Percentiles rank a stretch among this genome's conserved stretches.
Conservation (phyloP, 1,284 basidiomycete species). For the Schizophyllum amplum region DNA sequence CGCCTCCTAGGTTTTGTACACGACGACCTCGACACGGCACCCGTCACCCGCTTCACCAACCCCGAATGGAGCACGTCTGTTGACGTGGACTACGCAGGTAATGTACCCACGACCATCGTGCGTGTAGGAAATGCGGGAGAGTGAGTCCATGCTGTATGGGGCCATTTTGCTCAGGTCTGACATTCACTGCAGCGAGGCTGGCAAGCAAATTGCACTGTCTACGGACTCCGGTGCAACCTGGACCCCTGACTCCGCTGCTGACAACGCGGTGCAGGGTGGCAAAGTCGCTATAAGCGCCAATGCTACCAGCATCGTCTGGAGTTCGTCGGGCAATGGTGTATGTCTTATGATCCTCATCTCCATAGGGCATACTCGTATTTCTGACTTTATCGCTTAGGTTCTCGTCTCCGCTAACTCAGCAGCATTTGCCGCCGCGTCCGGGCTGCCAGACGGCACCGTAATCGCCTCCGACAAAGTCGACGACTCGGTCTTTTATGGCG, state of each 20-base stretch:
- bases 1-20: slow-evolving; percentile 40
- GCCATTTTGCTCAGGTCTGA: slow-evolving; percentile 31
- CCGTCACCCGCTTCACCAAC: slow-evolving; percentile 33
- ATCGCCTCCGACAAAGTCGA: slow-evolving; percentile 57
- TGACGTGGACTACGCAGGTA: slow-evolving; percentile 54
- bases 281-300: slow-evolving; percentile 50
- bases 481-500: slow-evolving; percentile 50
- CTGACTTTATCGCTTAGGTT: no score
- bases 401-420: slow-evolving; percentile 43
- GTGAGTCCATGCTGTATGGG: slow-evolving; percentile 23
- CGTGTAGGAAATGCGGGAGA: slow-evolving; percentile 23
- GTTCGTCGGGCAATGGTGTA: slow-evolving; percentile 28
- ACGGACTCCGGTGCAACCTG: slow-evolving; percentile 46
- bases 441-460: slow-evolving; percentile 40
- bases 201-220: slow-evolving; percentile 49
- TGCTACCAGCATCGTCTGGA: background rate
- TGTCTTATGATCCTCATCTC: no score
- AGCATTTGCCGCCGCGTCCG: slow-evolving; percentile 39
- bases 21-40: slow-evolving; percentile 35
- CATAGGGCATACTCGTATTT: no score
- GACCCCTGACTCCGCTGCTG: slow-evolving; percentile 15
- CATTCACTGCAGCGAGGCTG: slow-evolving; percentile 24
- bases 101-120: slow-evolving; percentile 43
- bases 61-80: slow-evolving; percentile 43
- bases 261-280: slow-evolving; percentile 37